A percentile compares a stretch with the other conserved stretches of the same genome.
Evolutionary conservation across 441 rosid species (phyloP).

Genomic region (Bruguiera hainesii): DNA sequence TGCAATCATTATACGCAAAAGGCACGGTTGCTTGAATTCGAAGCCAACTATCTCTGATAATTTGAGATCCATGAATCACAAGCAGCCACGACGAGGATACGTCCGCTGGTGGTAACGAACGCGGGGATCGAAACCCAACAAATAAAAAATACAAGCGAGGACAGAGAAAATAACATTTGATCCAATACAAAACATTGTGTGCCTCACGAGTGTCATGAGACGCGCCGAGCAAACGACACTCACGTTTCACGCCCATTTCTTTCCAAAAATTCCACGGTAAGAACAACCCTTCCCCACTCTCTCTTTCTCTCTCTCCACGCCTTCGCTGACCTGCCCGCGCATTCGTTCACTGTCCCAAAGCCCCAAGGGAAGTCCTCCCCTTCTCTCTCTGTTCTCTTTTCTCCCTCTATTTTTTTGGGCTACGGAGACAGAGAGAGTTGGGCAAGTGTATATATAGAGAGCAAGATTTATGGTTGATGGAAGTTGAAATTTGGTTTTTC

Average conservation of each 20-base stretch:
- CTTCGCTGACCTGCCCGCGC: conserved; percentile 8
- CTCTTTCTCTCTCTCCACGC: conserved; percentile 25
- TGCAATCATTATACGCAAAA: conserved; percentile 12
- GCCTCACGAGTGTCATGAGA: conserved; percentile 26
- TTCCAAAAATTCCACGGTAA: too few species aligned
- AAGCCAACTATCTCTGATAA: conserved; percentile 11
- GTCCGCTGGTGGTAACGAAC: neutral
- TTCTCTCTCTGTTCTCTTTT: neutral
- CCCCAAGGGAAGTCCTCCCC: neutral
- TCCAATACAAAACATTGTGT: conserved; percentile 20
- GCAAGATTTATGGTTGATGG: too few species aligned
- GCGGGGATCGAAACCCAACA: conserved; percentile 2
- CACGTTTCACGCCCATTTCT: too few species aligned
- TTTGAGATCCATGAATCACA: neutral
- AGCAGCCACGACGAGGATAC: neutral
- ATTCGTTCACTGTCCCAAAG: conserved; percentile 20
- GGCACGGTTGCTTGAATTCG: conserved; percentile 14
- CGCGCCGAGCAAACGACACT: conserved; percentile 17
- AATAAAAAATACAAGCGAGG: neutral
- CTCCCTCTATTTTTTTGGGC: too few species aligned
- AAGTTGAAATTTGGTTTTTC: too few species aligned
- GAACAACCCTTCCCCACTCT: too few species aligned
- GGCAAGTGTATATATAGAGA: too few species aligned
- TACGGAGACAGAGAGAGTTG: neutral
- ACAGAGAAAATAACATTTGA: conserved; percentile 5